These are phyloP conservation scores for Eimeria sp. DNA, from an alignment of 169 alveolate genomes.

Conservation along the genomic window DNA sequence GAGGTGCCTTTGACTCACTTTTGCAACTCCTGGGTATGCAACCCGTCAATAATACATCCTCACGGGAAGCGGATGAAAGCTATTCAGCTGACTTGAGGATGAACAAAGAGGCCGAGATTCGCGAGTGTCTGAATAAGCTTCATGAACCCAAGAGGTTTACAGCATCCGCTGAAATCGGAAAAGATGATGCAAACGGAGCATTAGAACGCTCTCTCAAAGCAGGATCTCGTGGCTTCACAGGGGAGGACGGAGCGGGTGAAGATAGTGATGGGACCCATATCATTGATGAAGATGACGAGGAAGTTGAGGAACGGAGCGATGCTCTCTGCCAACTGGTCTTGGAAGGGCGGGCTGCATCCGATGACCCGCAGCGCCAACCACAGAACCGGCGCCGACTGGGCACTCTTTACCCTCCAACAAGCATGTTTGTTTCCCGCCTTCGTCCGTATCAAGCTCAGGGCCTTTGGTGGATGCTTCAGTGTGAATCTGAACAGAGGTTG, in stretches of 20 bases:
- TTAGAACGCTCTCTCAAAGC: background rate
- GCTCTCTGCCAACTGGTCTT: constrained; percentile 45
- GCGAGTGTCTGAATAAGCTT: constrained; percentile 7
- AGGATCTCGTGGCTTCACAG: background rate
- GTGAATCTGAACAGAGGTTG: constrained; percentile 68
- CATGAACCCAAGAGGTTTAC: background rate
- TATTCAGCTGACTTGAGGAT: background rate
- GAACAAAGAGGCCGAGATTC: background rate
- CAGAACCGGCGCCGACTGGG: constrained; percentile 25
- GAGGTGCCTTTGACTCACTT: constrained; percentile 49
- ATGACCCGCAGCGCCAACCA: background rate
- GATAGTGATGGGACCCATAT: background rate
- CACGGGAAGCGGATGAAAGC: background rate
- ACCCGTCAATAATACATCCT: background rate
- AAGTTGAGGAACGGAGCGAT: constrained; percentile 43
- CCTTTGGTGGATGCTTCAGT: constrained; percentile 81
- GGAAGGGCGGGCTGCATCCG: background rate
- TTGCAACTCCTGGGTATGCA: constrained; percentile 31
- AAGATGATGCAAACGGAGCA: background rate
- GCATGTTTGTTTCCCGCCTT: constrained; percentile 73
- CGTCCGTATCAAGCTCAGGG: constrained; percentile 86
- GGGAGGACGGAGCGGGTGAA: background rate
- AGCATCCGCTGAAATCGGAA: background rate
- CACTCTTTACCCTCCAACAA: constrained; percentile 45
- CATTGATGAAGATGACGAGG: constrained; percentile 34